A percentile compares a stretch with the other conserved stretches of the same genome.
These are phyloP conservation scores for Phytophthora fragariaefolia DNA, from an alignment of 352 stramenopile genomes.

Conservation along the genomic window DNA sequence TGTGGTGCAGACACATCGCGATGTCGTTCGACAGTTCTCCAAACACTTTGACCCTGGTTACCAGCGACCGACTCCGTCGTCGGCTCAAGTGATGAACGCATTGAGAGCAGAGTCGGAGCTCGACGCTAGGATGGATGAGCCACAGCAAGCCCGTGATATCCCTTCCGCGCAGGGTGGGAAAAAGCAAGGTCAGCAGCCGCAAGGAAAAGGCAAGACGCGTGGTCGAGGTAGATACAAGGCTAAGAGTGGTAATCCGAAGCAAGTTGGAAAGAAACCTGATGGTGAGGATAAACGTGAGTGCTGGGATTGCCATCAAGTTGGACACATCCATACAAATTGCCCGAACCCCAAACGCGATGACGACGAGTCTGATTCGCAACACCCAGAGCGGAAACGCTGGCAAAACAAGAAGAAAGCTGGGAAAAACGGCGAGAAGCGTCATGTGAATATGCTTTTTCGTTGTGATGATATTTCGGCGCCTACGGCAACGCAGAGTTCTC, in stretches of 20 bases:
- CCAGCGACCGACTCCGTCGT: not conserved
- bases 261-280: not conserved
- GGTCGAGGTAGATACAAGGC: not conserved
- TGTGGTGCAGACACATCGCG: not conserved
- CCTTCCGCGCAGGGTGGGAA: not conserved
- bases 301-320: not conserved
- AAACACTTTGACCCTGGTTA: not conserved
- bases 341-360: slow-evolving; percentile 1
- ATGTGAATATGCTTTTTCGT: not conserved
- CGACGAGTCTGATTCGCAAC: not conserved
- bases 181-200: not conserved
- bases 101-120: not conserved
- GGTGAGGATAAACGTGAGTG: not conserved
- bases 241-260: not conserved
- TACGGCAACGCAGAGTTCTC: not conserved
- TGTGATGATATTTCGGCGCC: not conserved
- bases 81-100: not conserved
- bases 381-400: not conserved
- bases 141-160: not conserved
- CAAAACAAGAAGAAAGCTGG: not conserved
- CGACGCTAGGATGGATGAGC: not conserved
- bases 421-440: not conserved
- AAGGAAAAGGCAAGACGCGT: not conserved
- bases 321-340: not conserved
- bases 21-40: not conserved